Conservation (phyloP, 75 land plant genomes). For the Azolla pinnata region DNA sequence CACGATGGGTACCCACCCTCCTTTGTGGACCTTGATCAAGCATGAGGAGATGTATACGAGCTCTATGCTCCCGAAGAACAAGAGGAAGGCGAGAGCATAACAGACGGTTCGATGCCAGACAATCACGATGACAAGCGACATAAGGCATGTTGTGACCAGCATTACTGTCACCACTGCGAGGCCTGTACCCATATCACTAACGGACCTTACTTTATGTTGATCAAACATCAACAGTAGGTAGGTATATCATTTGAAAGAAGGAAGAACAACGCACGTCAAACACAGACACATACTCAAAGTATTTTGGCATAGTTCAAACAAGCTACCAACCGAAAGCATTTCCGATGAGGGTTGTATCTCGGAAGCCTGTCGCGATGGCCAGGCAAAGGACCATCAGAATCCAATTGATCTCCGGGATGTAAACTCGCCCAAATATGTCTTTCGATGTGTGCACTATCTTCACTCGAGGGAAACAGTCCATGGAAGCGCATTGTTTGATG, state of each 20-base stretch:
- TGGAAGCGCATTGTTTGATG: constrained; percentile 62
- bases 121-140: constrained; percentile 79
- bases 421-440: constrained; percentile 72
- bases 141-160: constrained; percentile 75
- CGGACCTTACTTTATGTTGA: background rate
- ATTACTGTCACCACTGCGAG: constrained; percentile 92
- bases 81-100: constrained; percentile 51
- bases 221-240: too few species aligned
- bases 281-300: background rate
- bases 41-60: constrained; percentile 67
- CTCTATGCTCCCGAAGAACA: constrained; percentile 67
- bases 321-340: constrained; percentile 61
- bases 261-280: too few species aligned
- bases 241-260: too few species aligned
- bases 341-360: constrained; percentile 54
- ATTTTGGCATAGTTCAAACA: background rate
- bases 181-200: constrained; percentile 31
- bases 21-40: constrained; percentile 62
- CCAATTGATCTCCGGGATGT: constrained; percentile 92
- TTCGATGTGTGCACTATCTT: constrained; percentile 76
- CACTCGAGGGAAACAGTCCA: constrained; percentile 80
- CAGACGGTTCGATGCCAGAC: constrained; percentile 80
- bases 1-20: constrained; percentile 94
- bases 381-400: constrained; percentile 69
- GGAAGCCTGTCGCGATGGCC: constrained; percentile 69